Evolutionary conservation across 352 stramenopile species (phyloP).

Genomic region (Stephanocyclus meneghinianus): DNA sequence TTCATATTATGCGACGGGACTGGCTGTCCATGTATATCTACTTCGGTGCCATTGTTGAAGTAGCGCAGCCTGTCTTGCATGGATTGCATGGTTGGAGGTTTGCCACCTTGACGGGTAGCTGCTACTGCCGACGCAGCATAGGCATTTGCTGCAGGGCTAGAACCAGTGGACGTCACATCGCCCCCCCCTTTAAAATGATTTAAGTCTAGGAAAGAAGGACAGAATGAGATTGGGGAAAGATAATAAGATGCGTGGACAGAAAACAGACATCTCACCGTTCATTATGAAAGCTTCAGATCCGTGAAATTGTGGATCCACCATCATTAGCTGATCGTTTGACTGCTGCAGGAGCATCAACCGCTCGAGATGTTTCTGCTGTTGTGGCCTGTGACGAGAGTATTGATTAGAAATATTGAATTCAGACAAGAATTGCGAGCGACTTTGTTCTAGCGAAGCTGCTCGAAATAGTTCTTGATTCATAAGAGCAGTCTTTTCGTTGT

Average conservation of each 20-base stretch:
- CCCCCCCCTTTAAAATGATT: too few relatives aligned
- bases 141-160: too few relatives aligned
- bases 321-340: neutral
- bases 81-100: neutral
- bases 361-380: neutral
- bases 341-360: conserved; percentile 9
- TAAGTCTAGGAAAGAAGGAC: neutral
- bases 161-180: too few relatives aligned
- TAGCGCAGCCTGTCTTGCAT: conserved; percentile 19
- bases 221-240: neutral
- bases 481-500: neutral
- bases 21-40: conserved; percentile 34
- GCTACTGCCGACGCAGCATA: neutral
- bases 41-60: conserved; percentile 43
- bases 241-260: neutral
- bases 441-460: neutral
- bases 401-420: neutral
- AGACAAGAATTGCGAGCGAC: neutral
- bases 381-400: neutral
- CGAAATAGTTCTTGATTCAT: conserved; percentile 2
- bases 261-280: neutral
- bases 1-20: neutral
- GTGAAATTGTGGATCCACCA: neutral
- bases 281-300: neutral
- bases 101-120: neutral